Evolutionary conservation across 495 filamentous ascomycete species (phyloP).

Genomic region (Melanomma pulvis-pyrius): DNA sequence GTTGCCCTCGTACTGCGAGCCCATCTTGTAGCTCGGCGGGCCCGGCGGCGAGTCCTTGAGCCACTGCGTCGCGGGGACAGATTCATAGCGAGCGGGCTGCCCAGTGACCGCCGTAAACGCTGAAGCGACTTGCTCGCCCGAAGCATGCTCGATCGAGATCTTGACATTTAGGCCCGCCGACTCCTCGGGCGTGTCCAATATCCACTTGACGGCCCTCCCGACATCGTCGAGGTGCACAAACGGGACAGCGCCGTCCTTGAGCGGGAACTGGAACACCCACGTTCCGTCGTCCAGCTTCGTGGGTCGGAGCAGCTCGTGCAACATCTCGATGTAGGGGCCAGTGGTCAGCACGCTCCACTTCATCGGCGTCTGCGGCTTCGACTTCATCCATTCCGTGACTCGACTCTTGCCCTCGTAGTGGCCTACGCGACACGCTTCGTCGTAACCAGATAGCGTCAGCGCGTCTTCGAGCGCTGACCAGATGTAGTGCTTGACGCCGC

Average conservation of each 20-base stretch:
- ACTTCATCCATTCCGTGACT: conserved; percentile 55
- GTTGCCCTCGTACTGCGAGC: conserved; percentile 7
- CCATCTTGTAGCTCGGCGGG: conserved; percentile 15
- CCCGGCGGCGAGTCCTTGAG: not conserved
- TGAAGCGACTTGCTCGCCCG: conserved; percentile 1
- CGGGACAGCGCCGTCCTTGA: conserved; percentile 27
- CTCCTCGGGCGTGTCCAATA: conserved; percentile 23
- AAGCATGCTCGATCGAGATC: conserved; percentile 19
- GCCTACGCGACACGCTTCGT: conserved; percentile 52
- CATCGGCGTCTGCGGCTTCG: conserved; percentile 51
- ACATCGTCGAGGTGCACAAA: conserved; percentile 33
- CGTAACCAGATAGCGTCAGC: conserved; percentile 50
- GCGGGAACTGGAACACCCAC: conserved; percentile 22
- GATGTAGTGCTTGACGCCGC: conserved; percentile 57
- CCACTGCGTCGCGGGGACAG: conserved; percentile 13
- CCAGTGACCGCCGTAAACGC: conserved; percentile 28
- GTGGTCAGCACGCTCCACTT: conserved; percentile 55
- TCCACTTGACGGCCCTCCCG: conserved; percentile 15
- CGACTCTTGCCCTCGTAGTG: conserved; percentile 62
- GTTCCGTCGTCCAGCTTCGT: conserved; percentile 15
- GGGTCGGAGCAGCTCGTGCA: conserved; percentile 38
- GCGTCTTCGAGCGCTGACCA: conserved; percentile 38
- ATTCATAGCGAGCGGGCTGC: conserved; percentile 20
- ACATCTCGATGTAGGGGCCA: conserved; percentile 59
- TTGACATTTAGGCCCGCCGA: conserved; percentile 17